Conservation (phyloP, 108 stramenopile species). For the Nannochloropsis gaditana region DNA sequence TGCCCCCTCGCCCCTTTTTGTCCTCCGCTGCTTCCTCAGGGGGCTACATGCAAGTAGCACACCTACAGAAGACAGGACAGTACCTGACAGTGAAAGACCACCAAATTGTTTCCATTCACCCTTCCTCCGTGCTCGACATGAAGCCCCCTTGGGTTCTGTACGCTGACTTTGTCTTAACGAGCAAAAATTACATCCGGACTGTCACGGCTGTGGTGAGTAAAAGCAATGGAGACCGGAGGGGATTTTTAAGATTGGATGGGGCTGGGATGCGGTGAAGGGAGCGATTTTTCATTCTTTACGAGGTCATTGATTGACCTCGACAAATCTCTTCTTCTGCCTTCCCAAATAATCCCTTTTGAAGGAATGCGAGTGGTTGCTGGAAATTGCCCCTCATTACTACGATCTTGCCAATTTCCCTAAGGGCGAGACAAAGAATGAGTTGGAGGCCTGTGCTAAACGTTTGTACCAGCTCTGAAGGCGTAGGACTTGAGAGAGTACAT, state of each 20-base stretch:
- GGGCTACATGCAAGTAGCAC: constrained; percentile 63
- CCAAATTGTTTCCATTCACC: constrained; percentile 91
- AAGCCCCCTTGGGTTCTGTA: constrained; percentile 93
- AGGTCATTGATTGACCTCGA: neutral
- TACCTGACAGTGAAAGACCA: constrained; percentile 98
- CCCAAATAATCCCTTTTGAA: constrained; percentile 1
- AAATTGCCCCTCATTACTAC: constrained; percentile 95
- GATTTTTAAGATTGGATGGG: neutral
- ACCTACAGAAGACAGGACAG: constrained; percentile 77
- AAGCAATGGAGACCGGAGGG: neutral
- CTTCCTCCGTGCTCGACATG: constrained; percentile 73
- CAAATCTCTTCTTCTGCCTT: neutral
- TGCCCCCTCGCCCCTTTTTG: neutral
- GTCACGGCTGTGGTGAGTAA: constrained; percentile 66
- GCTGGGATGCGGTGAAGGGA: neutral
- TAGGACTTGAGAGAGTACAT: neutral
- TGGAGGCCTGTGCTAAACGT: constrained; percentile 36
- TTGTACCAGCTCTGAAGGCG: neutral
- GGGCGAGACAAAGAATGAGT: constrained; percentile 55
- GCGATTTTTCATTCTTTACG: neutral
- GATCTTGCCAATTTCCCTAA: constrained; percentile 90
- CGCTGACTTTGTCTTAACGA: constrained; percentile 96
- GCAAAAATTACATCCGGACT: constrained; percentile 96
- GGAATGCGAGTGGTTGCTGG: constrained; percentile 85
- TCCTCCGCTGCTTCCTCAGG: neutral